phyloP scores from a whole-genome alignment of 768 basidiomycete species.

The Boletus pseudopeckii region DNA sequence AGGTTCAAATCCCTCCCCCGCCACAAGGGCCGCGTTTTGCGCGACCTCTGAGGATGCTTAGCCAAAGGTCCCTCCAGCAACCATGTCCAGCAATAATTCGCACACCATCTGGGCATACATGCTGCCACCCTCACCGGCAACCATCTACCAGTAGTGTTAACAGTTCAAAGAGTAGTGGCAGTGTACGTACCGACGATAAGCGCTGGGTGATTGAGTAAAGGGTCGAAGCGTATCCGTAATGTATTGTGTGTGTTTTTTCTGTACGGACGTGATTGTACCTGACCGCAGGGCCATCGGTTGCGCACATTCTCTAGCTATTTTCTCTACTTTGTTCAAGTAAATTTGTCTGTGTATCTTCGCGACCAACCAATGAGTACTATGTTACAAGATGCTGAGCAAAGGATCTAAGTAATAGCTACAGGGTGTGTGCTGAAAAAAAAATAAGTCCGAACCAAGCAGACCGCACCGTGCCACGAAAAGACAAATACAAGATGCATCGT shows the following conservation, averaged over 20 bases:
- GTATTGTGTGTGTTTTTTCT: neutral
- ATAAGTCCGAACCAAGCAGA: neutral
- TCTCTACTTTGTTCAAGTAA: neutral
- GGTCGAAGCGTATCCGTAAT: neutral
- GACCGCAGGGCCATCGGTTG: neutral
- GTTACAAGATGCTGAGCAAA: slow-evolving; percentile 4
- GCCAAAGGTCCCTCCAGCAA: slow-evolving; percentile 6
- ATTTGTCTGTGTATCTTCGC: neutral
- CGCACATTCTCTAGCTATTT: neutral
- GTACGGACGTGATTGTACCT: neutral
- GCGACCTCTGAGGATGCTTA: neutral
- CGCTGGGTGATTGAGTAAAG: slow-evolving; percentile 32
- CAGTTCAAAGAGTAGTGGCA: slow-evolving; percentile 7
- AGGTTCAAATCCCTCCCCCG: too few species aligned
- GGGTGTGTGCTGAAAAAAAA: slow-evolving; percentile 3
- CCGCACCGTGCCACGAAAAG: neutral
- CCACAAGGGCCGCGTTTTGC: too few species aligned
- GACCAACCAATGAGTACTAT: slow-evolving; percentile 1
- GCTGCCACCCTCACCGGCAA: slow-evolving; percentile 21
- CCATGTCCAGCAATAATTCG: slow-evolving; percentile 38
- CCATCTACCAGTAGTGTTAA: neutral
- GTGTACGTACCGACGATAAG: slow-evolving; percentile 6
- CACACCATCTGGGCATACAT: slow-evolving; percentile 26
- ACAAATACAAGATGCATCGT: neutral
- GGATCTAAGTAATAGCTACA: slow-evolving; percentile 17